phyloP scores from a whole-genome alignment of 768 basidiomycete genomes.

The Pilatotrama ljubarskyi region DNA sequence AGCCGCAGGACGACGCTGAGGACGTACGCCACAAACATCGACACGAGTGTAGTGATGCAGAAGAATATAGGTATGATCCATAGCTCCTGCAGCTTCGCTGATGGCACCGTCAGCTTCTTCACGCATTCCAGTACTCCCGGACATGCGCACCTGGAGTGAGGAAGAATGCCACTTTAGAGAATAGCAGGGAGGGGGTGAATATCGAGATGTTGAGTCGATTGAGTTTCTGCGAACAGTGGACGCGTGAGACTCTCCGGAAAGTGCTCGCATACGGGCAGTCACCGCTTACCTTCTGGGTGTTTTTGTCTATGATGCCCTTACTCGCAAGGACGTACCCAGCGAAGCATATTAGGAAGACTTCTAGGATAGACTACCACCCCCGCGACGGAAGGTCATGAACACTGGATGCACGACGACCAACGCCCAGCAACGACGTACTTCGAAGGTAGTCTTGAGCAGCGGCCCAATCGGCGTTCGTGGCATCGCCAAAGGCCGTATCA shows the following conservation, averaged over 20 bases:
- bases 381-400: neutral
- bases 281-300: constrained; percentile 74
- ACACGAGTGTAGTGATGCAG: constrained; percentile 68
- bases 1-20: constrained; percentile 67
- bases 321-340: constrained; percentile 82
- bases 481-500: constrained; percentile 2
- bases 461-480: constrained; percentile 38
- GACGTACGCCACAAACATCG: constrained; percentile 64
- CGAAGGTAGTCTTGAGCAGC: constrained; percentile 58
- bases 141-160: constrained; percentile 55
- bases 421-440: constrained; percentile 39
- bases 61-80: constrained; percentile 91
- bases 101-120: neutral
- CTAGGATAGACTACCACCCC: constrained; percentile 71
- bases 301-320: constrained; percentile 82
- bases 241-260: neutral
- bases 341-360: constrained; percentile 85
- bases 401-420: neutral
- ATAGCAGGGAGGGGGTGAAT: constrained; percentile 85
- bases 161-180: constrained; percentile 95
- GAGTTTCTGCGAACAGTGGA: constrained; percentile 50
- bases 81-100: constrained; percentile 76
- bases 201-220: constrained; percentile 85
- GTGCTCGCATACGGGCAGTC: neutral
- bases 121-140: neutral